Evolutionary conservation across 2,329 filamentous ascomycete species (phyloP), one percentile per base, ranked within the genome.

Genomic region (Xylaria sp.): DNA sequence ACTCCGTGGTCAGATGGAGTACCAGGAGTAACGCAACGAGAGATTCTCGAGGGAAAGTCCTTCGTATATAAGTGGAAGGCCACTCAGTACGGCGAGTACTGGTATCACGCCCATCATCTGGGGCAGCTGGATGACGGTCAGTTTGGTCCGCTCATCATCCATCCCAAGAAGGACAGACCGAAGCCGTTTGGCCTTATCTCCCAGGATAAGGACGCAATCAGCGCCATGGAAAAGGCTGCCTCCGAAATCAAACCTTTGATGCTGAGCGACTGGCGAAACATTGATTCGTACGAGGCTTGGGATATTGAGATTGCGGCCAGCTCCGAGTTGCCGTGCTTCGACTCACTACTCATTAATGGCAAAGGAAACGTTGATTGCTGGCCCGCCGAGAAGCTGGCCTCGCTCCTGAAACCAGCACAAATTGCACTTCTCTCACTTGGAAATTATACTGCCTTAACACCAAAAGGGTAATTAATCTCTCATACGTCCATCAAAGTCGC

Each of bases 111-210:
- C 0, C 88, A 91, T 73, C 81, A 82, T 27, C 78, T 80, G 1
- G 83, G 83, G 1, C 87, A 89, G 69, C 81, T 90, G 16, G 84
- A 88, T 66, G 88, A 91, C 71, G 89, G 89, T 0, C 78, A 89
- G 12, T 87, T 85, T 60, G 89, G 66, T 16, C 66, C 66, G 27
- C 50, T 69, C 16, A 29, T 62, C 9, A 86, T 90, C 21, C 80
- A 81, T 48, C 81, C 83, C 18, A 68, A 54, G 81, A 35, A 69
- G 77, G 2, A 88, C 88, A 8, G 88, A 51, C 23, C 25, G 10
- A 51, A 51, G 21, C 48, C 48, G 5, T 51, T 51, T 23, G 48
- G 48, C 12, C 48, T 51, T 51, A 51, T 51, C 13, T 51, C 48
- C 5, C 13, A 51, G 12, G 23, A 51, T 16, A 25, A 25, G 9